Percentiles rank a stretch among this genome's conserved stretches.
Conservation (phyloP, 768 basidiomycete genomes). For the Boletus barrowsii region DNA sequence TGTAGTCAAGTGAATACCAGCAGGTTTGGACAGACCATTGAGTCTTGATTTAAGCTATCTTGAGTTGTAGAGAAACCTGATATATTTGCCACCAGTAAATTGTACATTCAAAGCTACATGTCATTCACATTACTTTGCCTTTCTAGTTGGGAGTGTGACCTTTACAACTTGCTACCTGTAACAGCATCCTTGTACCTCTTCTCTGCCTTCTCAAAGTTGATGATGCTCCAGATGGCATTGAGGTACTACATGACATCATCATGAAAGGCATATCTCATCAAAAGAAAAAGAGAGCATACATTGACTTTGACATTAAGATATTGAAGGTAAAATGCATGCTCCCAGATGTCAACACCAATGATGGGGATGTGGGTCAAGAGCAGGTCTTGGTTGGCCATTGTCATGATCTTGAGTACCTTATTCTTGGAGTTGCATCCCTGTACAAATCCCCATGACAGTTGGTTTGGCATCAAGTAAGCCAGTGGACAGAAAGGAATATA, state of each 20-base stretch:
- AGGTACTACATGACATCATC: conserved; percentile 61
- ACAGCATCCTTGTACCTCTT: conserved; percentile 30
- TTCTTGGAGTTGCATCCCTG: conserved; percentile 68
- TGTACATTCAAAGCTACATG: no score
- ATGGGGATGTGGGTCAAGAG: conserved; percentile 72
- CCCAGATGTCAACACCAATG: conserved; percentile 94
- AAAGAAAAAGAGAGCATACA: no score
- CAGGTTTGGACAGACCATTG: no score
- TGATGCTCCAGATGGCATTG: conserved; percentile 90
- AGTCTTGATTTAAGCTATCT: no score
- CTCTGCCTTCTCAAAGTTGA: conserved; percentile 95
- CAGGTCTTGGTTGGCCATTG: conserved; percentile 96
- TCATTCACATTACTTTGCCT: no score
- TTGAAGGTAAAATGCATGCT: conserved; percentile 95
- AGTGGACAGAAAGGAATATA: conserved; percentile 38
- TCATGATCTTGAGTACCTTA: conserved; percentile 78
- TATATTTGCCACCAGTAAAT: no score
- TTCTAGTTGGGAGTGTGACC: no score
- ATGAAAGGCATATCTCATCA: no score
- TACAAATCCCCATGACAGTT: not conserved
- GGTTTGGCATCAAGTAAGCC: no score
- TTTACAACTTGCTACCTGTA: no score
- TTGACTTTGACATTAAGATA: conserved; percentile 83
- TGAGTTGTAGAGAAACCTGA: no score
- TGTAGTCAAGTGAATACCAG: no score